Percentiles rank a stretch among this genome's conserved stretches.
These are phyloP conservation scores for Pseudotulostoma volvatum DNA, from an alignment of 495 filamentous ascomycete genomes.

Conservation along the genomic window DNA sequence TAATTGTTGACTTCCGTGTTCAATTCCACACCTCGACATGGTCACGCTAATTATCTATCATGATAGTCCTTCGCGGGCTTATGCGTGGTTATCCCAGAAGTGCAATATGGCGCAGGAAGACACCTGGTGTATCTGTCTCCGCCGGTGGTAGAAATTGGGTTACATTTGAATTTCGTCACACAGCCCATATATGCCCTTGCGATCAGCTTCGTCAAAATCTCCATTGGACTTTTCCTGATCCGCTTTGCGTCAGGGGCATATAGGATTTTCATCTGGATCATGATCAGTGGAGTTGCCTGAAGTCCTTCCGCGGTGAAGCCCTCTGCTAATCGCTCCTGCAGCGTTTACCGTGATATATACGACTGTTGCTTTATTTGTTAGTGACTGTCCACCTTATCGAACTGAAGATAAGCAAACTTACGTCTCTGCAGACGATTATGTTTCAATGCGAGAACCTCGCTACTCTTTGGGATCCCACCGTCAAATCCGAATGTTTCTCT, in stretches of 20 bases:
- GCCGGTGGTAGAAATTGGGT: constrained; percentile 12
- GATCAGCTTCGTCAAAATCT: constrained; percentile 29
- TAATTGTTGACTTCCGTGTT: no score
- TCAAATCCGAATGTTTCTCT: constrained; percentile 21
- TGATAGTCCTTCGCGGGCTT: constrained; percentile 16
- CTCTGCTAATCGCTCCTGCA: constrained; percentile 8
- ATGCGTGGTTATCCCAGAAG: constrained; percentile 18
- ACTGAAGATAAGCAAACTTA: not conserved
- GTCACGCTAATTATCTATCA: no score
- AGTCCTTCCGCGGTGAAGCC: not conserved
- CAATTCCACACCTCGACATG: no score
- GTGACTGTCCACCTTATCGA: not conserved
- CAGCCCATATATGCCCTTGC: constrained; percentile 25
- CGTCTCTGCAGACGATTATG: constrained; percentile 8
- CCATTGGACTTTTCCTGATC: constrained; percentile 29
- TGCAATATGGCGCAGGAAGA: constrained; percentile 25
- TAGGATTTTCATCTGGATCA: constrained; percentile 17
- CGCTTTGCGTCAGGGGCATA: constrained; percentile 22
- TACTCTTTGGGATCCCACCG: constrained; percentile 18
- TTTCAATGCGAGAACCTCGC: constrained; percentile 13
- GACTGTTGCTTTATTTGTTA: constrained; percentile 14
- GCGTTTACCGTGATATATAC: constrained; percentile 26
- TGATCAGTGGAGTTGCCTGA: constrained; percentile 6
- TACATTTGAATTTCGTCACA: constrained; percentile 29
- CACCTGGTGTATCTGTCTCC: constrained; percentile 16